Conservation (phyloP, 208 protist species). For the Leishmania braziliensis region DNA sequence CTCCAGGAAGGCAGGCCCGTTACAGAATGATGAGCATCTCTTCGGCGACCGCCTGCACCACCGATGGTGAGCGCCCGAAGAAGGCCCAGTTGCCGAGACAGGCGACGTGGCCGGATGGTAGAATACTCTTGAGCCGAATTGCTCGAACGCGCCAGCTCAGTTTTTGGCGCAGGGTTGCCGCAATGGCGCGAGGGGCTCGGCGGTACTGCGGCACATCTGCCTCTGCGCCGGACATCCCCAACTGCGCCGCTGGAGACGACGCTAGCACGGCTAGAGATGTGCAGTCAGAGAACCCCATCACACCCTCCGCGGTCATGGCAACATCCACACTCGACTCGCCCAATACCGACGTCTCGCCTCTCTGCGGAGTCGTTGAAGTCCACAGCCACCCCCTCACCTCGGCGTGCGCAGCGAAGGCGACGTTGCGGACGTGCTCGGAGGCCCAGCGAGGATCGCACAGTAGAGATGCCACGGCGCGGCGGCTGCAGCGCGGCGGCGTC, state of each 20-base stretch:
- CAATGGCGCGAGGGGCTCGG: slow-evolving; percentile 43
- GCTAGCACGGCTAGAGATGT: neutral
- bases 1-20: neutral
- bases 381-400: slow-evolving; percentile 13
- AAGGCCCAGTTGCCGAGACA: slow-evolving; percentile 53
- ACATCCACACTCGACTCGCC: neutral
- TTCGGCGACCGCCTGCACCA: slow-evolving; percentile 52
- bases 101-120: slow-evolving; percentile 57
- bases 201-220: slow-evolving; percentile 25
- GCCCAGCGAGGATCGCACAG: slow-evolving; percentile 26
- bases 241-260: neutral
- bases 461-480: slow-evolving; percentile 3
- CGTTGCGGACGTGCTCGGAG: slow-evolving; percentile 16
- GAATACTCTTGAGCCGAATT: slow-evolving; percentile 40
- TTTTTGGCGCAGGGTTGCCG: slow-evolving; percentile 38
- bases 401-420: slow-evolving; percentile 5
- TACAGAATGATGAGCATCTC: slow-evolving; percentile 46
- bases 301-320: neutral
- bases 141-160: slow-evolving; percentile 66
- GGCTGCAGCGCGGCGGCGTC: slow-evolving; percentile 9
- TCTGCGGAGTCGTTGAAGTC: neutral
- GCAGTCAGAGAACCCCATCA: neutral
- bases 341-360: neutral
- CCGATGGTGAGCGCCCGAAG: slow-evolving; percentile 32
- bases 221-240: neutral